Conservation (phyloP, 2,329 filamentous ascomycete species). For the Ophiostoma novo-ulmi region DNA sequence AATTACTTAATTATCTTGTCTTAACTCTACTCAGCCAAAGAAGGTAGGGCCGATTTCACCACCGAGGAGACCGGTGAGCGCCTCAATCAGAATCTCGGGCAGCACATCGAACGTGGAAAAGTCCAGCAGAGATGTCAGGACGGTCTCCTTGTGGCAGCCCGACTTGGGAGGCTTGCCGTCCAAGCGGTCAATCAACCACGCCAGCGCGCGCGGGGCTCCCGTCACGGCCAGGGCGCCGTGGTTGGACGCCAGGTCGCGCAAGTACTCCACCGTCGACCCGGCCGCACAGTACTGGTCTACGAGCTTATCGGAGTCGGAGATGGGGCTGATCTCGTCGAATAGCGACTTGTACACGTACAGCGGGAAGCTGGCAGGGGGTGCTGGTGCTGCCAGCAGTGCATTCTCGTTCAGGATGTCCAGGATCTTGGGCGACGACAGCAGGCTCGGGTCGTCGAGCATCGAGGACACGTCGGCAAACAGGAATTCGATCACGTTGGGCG, state of each 20-base stretch:
- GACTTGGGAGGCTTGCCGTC: constrained; percentile 1
- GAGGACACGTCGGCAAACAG: constrained; percentile 16
- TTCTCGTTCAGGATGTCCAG: constrained; percentile 31
- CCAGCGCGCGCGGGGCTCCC: constrained; percentile 19
- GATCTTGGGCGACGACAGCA: constrained; percentile 27
- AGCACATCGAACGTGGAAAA: constrained; percentile 9
- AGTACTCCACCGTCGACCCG: constrained; percentile 19
- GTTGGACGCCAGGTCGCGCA: constrained; percentile 12
- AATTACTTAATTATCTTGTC: not conserved
- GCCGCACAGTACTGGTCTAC: constrained; percentile 19
- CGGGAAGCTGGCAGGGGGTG: constrained; percentile 34
- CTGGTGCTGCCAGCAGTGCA: constrained; percentile 24
- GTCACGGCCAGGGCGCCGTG: constrained; percentile 15
- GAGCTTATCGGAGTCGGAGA: constrained; percentile 21
- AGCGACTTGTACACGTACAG: constrained; percentile 45
- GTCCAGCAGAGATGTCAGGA: constrained; percentile 16
- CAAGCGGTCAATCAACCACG: constrained; percentile 19
- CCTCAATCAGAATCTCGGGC: not conserved
- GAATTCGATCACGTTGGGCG: constrained; percentile 39
- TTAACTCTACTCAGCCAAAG: not conserved
- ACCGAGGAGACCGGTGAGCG: constrained; percentile 14
- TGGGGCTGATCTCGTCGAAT: constrained; percentile 35
- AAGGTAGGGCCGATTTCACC: constrained; percentile 13
- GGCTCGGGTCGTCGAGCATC: constrained; percentile 26
- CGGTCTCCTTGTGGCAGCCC: constrained; percentile 10